Base-by-base conservation (phyloP, 108 stramenopile species). In the Fistulifera solaris region DNA sequence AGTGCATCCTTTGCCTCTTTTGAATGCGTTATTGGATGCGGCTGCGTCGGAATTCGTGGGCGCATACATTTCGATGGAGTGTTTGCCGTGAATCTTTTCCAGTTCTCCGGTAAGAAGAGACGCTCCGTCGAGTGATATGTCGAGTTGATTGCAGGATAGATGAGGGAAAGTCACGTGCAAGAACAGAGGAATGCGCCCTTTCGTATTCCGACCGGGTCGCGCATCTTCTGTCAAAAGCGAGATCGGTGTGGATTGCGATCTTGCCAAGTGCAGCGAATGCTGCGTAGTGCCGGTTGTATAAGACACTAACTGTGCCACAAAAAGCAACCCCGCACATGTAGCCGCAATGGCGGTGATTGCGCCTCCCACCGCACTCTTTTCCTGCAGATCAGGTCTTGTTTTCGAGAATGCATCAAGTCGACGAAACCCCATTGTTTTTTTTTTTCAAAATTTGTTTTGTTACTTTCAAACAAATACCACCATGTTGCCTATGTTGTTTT, bases 111-210 rank as follows among this genome's bases (percentile, higher is more conserved):
- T 31, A 18, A 16, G 17, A 14, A 40, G 38, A n/a, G 38, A 38
- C 27, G 68, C 70, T 0, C 67, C 72, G 45, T 90, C 82, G 42
- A 81, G 80, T 40, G 63, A 53, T 26, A 85, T 67, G 53, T 87
- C 89, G 26, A 91, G 14, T 3, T 61, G 46, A 13, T 48, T 38
- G 64, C 89, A 91, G 0, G 54, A 51, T 7, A 87, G 47, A 51
- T 87, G 79, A 0, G 85, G 80, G 56, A 91, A 91, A 0, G 89
- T 84, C 14, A 91, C 61, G 11, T 83, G 76, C 19, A 86, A 12
- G 13, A 76, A 56, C 10, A 83, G 38, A 0, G 68, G 62, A 25
- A 85, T 76, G 42, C 61, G 62, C 13, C 55, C 59, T 45, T 45
- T 45, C 6, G 11, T 5, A 45, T 45, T 45, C 11, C 21, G 16